Base-by-base conservation (phyloP, 306 rosid genomes). In the Casuarina equisetifolia region DNA sequence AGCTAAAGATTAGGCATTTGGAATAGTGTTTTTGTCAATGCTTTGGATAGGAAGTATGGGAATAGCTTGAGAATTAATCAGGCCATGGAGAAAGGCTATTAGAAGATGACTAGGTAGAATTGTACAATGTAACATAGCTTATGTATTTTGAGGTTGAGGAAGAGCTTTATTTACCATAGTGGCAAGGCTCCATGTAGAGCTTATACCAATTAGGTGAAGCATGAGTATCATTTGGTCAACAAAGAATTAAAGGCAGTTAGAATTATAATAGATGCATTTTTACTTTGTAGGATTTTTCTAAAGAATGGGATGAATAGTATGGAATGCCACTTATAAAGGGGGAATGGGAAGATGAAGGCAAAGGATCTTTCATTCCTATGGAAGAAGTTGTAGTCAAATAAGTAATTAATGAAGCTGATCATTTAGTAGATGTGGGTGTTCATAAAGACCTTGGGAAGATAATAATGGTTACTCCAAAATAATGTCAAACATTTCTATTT, bases 341-440 rank as follows among this genome's bases (percentile, higher is more conserved):
- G 85, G 97, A 89, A 70, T 95, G 97, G 98, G 96, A 90, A 2
- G 85, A 81, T 38, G 88, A 88, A 32, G 90, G 80, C 7, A 85
- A 51, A 51, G 59, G 69, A 76, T 74, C 75, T 80, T 73, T 72
- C 15, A 68, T 82, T 53, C 80, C 81, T 0, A 86, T 76, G 69
- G 83, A 58, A 4, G 84, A 40, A 12, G 68, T 8, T 59, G 71
- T 54, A 7, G 35, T 36, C 15, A 84, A 81, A n/a, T n/a, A n/a
- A n/a, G n/a, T n/a, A n/a, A n/a, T n/a, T n/a, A n/a, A 95, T 75
- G 99, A 95, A 90, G 99, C 99, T 74, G 99, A 95, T 87, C 99
- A 90, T 81, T 85, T 95, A 78, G 90, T 95, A 20, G 99, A 95
- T 84, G 92, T 95, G 99, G 99, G 99, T 67, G 92, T 95, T 74